A percentile compares a stretch with the other conserved stretches of the same genome.
Conservation (phyloP, 2,329 filamentous ascomycete genomes). For the Mollisiaceae sp. region DNA sequence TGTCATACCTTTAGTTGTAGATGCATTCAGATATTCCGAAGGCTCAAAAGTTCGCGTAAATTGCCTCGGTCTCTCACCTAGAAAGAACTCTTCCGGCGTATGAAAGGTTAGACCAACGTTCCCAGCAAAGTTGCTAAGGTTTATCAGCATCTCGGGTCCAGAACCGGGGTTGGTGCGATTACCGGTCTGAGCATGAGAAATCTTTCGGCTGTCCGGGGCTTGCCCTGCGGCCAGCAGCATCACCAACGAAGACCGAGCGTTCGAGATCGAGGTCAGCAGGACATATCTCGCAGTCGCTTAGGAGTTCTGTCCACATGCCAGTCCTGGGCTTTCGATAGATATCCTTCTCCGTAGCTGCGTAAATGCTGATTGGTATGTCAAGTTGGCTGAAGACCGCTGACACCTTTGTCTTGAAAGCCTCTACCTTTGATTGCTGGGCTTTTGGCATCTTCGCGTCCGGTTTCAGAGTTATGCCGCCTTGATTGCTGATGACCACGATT, state of each 20-base stretch:
- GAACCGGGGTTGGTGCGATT: conserved; percentile 1
- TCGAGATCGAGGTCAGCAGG: conserved; percentile 66
- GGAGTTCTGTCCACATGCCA: conserved; percentile 83
- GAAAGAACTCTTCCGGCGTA: conserved; percentile 93
- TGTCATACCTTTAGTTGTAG: conserved; percentile 28
- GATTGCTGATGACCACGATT: conserved; percentile 85
- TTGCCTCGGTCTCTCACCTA: conserved; percentile 66
- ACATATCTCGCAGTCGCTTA: conserved; percentile 54
- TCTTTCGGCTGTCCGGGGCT: conserved; percentile 55
- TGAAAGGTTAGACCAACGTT: conserved; percentile 82
- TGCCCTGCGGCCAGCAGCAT: conserved; percentile 72
- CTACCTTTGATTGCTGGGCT: conserved; percentile 68
- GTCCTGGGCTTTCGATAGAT: conserved; percentile 83
- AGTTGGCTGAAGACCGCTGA: conserved; percentile 71
- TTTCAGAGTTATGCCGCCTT: conserved; percentile 80
- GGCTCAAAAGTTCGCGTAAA: conserved; percentile 78
- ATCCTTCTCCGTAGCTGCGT: conserved; percentile 85
- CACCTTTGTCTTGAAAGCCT: conserved; percentile 84
- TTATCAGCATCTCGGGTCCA: conserved; percentile 6
- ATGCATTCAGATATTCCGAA: conserved; percentile 53
- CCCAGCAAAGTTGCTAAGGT: conserved; percentile 74
- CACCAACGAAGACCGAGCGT: conserved; percentile 84
- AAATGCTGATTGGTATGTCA: conserved; percentile 77
- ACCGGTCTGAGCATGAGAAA: conserved; percentile 67
- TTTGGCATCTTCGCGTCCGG: conserved; percentile 73